Conservation (phyloP, 179 eudicot genomes). For the Monotropa hypopitys region DNA sequence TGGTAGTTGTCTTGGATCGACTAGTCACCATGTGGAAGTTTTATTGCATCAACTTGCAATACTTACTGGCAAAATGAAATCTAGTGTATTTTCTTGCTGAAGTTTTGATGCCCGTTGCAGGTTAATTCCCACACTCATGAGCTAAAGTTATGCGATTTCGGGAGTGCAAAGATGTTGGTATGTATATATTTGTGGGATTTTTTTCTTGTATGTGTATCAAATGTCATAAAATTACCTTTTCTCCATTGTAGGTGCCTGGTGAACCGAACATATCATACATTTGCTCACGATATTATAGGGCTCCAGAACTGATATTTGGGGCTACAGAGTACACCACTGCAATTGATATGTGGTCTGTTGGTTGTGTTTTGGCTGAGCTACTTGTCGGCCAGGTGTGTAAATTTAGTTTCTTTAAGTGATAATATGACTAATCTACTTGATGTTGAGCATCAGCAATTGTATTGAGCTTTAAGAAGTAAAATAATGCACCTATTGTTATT, state of each 20-base stretch:
- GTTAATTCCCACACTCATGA: conserved; percentile 99
- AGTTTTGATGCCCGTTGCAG: conserved; percentile 23
- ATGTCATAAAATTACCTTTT: conserved; percentile 30
- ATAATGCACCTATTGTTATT: not conserved
- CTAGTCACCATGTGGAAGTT: not conserved
- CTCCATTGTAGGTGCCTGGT: conserved; percentile 58
- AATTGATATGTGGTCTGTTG: conserved; percentile 92
- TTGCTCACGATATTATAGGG: conserved; percentile 90
- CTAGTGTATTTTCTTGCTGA: not conserved
- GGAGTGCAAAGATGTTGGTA: conserved; percentile 98
- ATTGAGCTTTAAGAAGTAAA: not conserved
- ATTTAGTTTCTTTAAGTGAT: not conserved
- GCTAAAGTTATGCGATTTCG: conserved; percentile 89
- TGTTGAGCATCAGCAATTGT: not conserved
- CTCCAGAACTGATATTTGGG: conserved; percentile 92
- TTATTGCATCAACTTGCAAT: not conserved
- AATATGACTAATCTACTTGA: not conserved
- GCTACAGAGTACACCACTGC: conserved; percentile 84
- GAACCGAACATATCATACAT: conserved; percentile 93
- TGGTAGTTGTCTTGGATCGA: not conserved
- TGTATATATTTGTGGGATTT: conserved; percentile 5
- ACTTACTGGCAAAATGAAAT: too few relatives aligned
- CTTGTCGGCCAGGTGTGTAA: conserved; percentile 66
- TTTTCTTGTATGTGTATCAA: too few relatives aligned
- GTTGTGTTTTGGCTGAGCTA: conserved; percentile 86